Base-by-base conservation (phyloP, 352 stramenopile genomes). In the Phytophthora gonapodyides region DNA sequence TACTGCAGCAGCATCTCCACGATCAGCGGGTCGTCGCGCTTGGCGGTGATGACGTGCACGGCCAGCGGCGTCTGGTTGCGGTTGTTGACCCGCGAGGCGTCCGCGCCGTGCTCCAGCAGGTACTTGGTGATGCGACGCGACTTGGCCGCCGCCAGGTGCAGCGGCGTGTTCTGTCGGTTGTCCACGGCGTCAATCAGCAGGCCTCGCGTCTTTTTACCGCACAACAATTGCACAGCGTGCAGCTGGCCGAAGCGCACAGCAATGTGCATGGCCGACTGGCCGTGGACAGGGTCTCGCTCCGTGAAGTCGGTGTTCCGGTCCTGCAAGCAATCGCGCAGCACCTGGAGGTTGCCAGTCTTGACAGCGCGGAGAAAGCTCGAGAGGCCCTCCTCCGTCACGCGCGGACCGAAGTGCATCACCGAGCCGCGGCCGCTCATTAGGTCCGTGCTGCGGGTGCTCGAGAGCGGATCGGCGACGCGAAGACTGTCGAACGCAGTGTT, bases 121-220 rank as follows among this genome's bases (percentile, higher is more conserved):
- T 82, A 91, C 74, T 93, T 92, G 58, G 86, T 93, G 35, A 95
- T 80, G 7, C 86, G 84, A 3, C 84, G 82, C 41, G 86, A 95
- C 54, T 91, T 91, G 27, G 84, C 86, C n/a, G 81, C 67, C 8
- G 86, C 86, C 16, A 95, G 43, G 47, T 95, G 86, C 48, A 95
- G 49, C 7, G 86, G 78, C 8, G 86, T 93, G 75, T 95, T 95
- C 40, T 81, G 50, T 15, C 86, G 80, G 36, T 77, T 76, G 71
- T 95, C 86, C 2, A 83, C 74, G 19, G 80, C 77, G 61, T 92
- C 82, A 41, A 95, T 75, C 3, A 95, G 70, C 42, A 84, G 47
- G 15, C 73, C 67, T 33, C 75, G 71, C 24, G 73, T 75, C 34
- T 79, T 79, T 63, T 88, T 89, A 33, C 84, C 75, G 54, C 82